These are phyloP conservation scores for Quercus variabilis DNA, from an alignment of 306 rosid species.

Conservation along the genomic window DNA sequence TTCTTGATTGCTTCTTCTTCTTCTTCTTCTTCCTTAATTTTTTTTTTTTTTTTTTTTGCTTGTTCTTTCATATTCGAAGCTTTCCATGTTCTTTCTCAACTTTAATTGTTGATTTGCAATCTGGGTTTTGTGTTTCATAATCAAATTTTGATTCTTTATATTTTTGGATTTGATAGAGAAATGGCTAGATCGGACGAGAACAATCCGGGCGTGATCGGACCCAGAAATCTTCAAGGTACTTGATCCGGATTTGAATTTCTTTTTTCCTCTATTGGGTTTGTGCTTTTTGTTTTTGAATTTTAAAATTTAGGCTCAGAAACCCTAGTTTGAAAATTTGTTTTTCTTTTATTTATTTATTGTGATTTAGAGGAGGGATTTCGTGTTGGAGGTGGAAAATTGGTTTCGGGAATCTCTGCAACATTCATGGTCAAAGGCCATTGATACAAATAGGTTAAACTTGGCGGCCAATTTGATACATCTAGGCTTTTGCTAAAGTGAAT, in stretches of 20 bases:
- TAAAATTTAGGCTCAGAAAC: neutral
- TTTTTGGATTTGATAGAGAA: conserved; percentile 2
- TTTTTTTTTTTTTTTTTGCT: too few relatives aligned
- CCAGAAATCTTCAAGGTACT: conserved; percentile 29
- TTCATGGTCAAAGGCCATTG: neutral
- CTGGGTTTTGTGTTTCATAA: neutral
- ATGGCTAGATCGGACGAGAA: conserved; percentile 51
- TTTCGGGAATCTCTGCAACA: neutral
- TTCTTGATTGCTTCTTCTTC: conserved; percentile 34
- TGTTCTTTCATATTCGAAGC: too few relatives aligned
- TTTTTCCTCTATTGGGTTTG: neutral
- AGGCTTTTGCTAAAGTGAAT: neutral
- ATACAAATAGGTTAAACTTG: neutral
- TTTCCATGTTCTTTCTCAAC: neutral
- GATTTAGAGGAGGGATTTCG: conserved; percentile 22
- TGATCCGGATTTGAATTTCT: neutral
- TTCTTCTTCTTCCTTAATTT: neutral
- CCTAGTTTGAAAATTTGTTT: neutral
- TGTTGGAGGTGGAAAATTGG: conserved; percentile 30
- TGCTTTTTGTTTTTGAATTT: neutral
- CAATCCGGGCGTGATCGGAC: conserved; percentile 33
- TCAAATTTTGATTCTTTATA: neutral
- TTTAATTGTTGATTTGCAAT: neutral
- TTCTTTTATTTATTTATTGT: neutral
- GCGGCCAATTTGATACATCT: too few relatives aligned